Base-by-base conservation (phyloP, 2,329 filamentous ascomycete species). In the Talaromyces marneffei region DNA sequence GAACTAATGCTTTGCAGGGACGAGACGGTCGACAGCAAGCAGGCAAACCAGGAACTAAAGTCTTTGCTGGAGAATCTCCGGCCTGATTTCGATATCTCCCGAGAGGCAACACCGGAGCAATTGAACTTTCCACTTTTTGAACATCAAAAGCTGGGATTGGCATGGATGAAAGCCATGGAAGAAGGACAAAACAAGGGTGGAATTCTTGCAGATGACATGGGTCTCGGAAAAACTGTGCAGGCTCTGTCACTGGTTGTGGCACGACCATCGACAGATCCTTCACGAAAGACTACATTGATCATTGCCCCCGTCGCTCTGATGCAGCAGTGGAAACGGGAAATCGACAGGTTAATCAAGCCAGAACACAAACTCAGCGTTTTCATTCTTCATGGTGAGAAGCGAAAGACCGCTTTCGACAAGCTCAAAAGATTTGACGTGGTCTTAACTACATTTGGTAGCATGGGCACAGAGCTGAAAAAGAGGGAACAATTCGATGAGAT, bases 281-380 rank as follows among this genome's bases (percentile, higher is more conserved):
- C 77, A 63, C 79, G 76, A 61, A 85, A 90, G 79, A 92, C 91
- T 0, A 94, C 87, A n/a, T 77, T 96, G 25, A 91, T 96, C 53
- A 81, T 96, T 53, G 90, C 88, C 0, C 91, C 91, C 0, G 85
- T 95, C 10, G 87, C 90, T 2, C 78, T 96, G 16, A 83, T 95
- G 72, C 84, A 86, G 16, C 92, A 96, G 71, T 96, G 92, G 92
- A 86, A 90, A 68, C 83, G 87, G 53, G 92, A 96, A 72, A 90
- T 96, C 52, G 73, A 80, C 62, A 83, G 81, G 39, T 92, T 92
- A 73, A 75, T 94, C 37, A 86, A 86, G 63, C 66, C 75, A 0
- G 75, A 76, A 16, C 79, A 89, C 69, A 77, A 79, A 33, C 75
- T 95, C 14, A 85, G 79, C 0, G 85, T 90, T 1, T 86, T 84